These are phyloP conservation scores for Cryphonectria radicalis DNA, from an alignment of 2,329 filamentous ascomycete species.

Conservation along the genomic window DNA sequence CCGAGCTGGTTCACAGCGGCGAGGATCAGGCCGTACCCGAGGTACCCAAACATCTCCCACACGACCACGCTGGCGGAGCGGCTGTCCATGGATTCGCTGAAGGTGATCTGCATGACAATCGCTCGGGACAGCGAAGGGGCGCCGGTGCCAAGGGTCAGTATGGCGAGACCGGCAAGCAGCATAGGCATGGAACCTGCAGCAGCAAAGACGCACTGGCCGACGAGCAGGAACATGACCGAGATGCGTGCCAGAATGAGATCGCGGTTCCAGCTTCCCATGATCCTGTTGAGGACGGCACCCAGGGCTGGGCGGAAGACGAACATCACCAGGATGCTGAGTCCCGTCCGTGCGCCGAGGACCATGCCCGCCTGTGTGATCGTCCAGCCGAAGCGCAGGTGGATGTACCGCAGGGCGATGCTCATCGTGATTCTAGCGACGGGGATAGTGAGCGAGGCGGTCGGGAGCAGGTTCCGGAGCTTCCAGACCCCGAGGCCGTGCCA, in stretches of 20 bases:
- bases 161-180: conserved; percentile 16
- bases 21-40: conserved; percentile 18
- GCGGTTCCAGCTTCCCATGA: background rate
- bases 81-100: background rate
- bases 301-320: conserved; percentile 12
- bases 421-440: conserved; percentile 12
- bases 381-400: conserved; percentile 22
- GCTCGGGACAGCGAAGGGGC: conserved; percentile 24
- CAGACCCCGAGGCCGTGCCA: conserved; percentile 5
- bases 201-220: conserved; percentile 17
- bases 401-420: conserved; percentile 20
- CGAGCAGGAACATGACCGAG: conserved; percentile 13
- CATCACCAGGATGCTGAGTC: conserved; percentile 19
- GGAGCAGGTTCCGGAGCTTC: conserved; percentile 7
- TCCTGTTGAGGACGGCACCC: background rate
- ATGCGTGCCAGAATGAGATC: conserved; percentile 15
- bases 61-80: conserved; percentile 21
- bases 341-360: conserved; percentile 17
- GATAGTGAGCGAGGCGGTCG: conserved; percentile 15
- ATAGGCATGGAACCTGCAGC: background rate
- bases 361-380: conserved; percentile 13
- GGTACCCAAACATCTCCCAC: conserved; percentile 14
- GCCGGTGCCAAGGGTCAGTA: conserved; percentile 24
- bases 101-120: conserved; percentile 7
- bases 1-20: conserved; percentile 17